Evolutionary conservation across 345 rosid genomes (phyloP), one percentile per base, ranked within the genome.

Genomic region (Eucalyptus albens): DNA sequence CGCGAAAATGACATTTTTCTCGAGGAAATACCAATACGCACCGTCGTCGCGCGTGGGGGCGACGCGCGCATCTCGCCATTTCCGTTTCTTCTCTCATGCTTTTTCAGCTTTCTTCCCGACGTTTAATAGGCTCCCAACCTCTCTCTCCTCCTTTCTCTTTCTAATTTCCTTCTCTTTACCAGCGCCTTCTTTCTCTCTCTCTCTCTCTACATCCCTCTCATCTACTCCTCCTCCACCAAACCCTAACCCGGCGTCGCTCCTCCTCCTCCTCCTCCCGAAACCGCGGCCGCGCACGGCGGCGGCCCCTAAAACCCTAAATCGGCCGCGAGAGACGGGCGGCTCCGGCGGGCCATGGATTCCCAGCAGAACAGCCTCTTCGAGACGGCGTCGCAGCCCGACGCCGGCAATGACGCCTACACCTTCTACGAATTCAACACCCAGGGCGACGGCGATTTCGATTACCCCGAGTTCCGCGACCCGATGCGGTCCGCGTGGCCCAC

Each of bases 361-460:
- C 96, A 96, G 88, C 93, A 94, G 86, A 95, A 87, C 91, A 94
- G 92, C 90, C 96, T 96, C 86, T 97, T 92, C 89, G 99, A 98
- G 16, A 96, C 99, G 86, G 97, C 98, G 72, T 98, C 99, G 90
- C 99, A 98, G 92, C 99, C 99, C 37, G 99, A 96, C 92, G 88
- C 98, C 21, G 97, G 91, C 33, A 89, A 94, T 86, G 99, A 97
- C 92, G 99, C 99, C 19, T 98, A 98, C 91, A 95, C 97, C 67
- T 98, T 98, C 90, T 94, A 96, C 89, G 99, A 98, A 93, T 97
- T 98, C 94, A 96, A 96, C 94, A 96, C 99, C 60, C 99, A 98
- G 91, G 99, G 99, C 37, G 99, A 98, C 92, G 94, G 99, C 87
- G 99, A 98, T 89, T 98, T 98, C 90, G 99, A 98, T 93, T 98